phyloP scores from a whole-genome alignment of 805 yeast species.

The Teunomyces pallodes region DNA sequence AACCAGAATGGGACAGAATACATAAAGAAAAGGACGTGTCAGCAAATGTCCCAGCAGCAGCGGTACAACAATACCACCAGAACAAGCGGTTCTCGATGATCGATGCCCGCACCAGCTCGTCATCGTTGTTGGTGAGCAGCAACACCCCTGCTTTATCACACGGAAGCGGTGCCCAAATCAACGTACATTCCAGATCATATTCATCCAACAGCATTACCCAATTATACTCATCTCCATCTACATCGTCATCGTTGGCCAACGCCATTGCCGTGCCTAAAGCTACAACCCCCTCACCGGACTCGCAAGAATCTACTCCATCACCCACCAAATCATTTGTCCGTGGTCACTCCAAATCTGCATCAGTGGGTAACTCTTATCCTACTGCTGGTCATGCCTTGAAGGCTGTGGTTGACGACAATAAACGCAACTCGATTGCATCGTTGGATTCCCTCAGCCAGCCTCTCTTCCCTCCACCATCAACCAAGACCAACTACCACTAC shows the following conservation, averaged over 20 bases:
- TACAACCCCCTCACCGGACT: slow-evolving; percentile 15
- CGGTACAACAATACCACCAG: slow-evolving; percentile 15
- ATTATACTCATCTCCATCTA: slow-evolving; percentile 62
- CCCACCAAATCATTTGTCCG: slow-evolving; percentile 19
- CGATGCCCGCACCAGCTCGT: slow-evolving; percentile 34
- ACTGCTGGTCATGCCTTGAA: slow-evolving; percentile 69
- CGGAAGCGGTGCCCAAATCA: slow-evolving; percentile 9
- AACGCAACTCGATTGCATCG: slow-evolving; percentile 18
- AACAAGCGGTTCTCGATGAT: slow-evolving; percentile 47
- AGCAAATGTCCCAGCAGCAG: slow-evolving; percentile 6
- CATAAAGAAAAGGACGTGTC: slow-evolving; percentile 27
- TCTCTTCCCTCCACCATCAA: slow-evolving; percentile 12
- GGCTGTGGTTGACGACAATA: slow-evolving; percentile 68
- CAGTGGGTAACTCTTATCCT: slow-evolving; percentile 33
- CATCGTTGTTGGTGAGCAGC: slow-evolving; percentile 19
- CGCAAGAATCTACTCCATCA: slow-evolving; percentile 14
- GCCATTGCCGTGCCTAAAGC: slow-evolving; percentile 42
- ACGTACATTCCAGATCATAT: slow-evolving; percentile 32
- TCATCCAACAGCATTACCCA: slow-evolving; percentile 29
- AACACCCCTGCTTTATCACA: slow-evolving; percentile 30
- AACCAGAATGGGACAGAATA: slow-evolving; percentile 83
- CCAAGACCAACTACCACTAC: slow-evolving; percentile 4
- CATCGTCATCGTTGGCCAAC: slow-evolving; percentile 55
- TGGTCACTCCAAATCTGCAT: slow-evolving; percentile 34
- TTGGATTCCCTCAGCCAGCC: slow-evolving; percentile 14